Evolutionary conservation across 2,329 filamentous ascomycete species (phyloP).

Genomic region (Pseudogymnoascus destructans): DNA sequence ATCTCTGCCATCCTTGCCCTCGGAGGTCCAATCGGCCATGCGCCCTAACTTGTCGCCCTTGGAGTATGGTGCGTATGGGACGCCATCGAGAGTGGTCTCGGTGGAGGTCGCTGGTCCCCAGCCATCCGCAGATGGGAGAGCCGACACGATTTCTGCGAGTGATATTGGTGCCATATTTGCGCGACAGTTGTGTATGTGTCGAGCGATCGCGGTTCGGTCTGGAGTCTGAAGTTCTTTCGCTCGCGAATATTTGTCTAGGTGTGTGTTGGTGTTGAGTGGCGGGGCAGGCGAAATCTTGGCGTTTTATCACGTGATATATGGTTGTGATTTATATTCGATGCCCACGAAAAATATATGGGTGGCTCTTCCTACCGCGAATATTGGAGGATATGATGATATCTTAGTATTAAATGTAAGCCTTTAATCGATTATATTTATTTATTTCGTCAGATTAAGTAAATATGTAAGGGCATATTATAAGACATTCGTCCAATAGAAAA

Average conservation of each 20-base stretch:
- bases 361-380: not conserved
- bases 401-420: not conserved
- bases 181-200: conserved; percentile 14
- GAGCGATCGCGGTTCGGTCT: not conserved
- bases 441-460: not conserved
- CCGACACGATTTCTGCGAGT: conserved; percentile 53
- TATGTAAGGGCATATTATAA: not conserved
- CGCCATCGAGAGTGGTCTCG: conserved; percentile 84
- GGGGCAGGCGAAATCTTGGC: conserved; percentile 10
- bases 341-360: not conserved
- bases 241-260: conserved; percentile 9
- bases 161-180: conserved; percentile 39
- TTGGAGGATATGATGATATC: not conserved
- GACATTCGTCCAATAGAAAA: not conserved
- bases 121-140: conserved; percentile 60
- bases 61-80: conserved; percentile 94
- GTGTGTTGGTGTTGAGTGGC: conserved; percentile 8
- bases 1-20: conserved; percentile 71
- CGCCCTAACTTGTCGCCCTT: conserved; percentile 97
- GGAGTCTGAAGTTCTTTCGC: conserved; percentile 9
- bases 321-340: not conserved
- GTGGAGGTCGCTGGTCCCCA: conserved; percentile 78
- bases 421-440: not conserved
- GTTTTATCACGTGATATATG: not conserved
- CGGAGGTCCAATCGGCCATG: conserved; percentile 96